Evolutionary conservation across 2,329 filamentous ascomycete genomes (phyloP).

Genomic region (Beauveria australis): DNA sequence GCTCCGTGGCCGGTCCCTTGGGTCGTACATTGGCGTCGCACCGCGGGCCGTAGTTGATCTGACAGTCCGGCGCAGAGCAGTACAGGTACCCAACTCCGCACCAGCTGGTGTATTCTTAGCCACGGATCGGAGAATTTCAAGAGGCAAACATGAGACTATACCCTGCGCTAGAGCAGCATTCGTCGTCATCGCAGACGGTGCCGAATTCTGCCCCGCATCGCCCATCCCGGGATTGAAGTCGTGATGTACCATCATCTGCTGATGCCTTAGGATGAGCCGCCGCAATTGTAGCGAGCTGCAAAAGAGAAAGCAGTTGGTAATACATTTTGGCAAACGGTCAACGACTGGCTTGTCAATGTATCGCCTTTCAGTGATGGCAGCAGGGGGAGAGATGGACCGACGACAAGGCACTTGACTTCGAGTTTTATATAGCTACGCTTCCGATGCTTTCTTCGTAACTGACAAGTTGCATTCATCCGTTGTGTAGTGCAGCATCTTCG

Average conservation of each 20-base stretch:
- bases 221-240: conserved; percentile 25
- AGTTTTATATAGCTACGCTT: background rate
- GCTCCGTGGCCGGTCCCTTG: conserved; percentile 44
- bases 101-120: conserved; percentile 30
- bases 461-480: background rate
- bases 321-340: background rate
- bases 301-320: background rate
- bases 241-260: background rate
- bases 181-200: conserved; percentile 23
- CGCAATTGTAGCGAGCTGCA: background rate
- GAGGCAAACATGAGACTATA: conserved; percentile 13
- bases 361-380: background rate
- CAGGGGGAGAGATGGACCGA: background rate
- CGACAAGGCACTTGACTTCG: background rate
- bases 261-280: background rate
- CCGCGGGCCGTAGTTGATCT: conserved; percentile 50
- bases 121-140: background rate
- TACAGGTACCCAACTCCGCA: conserved; percentile 47
- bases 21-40: conserved; percentile 52
- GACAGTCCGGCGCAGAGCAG: conserved; percentile 54
- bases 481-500: background rate
- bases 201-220: conserved; percentile 33
- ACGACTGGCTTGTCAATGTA: background rate
- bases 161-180: conserved; percentile 37
- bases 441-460: background rate